Evolutionary conservation across 2,329 filamentous ascomycete species (phyloP).

Genomic region (Cladosporium sp.): DNA sequence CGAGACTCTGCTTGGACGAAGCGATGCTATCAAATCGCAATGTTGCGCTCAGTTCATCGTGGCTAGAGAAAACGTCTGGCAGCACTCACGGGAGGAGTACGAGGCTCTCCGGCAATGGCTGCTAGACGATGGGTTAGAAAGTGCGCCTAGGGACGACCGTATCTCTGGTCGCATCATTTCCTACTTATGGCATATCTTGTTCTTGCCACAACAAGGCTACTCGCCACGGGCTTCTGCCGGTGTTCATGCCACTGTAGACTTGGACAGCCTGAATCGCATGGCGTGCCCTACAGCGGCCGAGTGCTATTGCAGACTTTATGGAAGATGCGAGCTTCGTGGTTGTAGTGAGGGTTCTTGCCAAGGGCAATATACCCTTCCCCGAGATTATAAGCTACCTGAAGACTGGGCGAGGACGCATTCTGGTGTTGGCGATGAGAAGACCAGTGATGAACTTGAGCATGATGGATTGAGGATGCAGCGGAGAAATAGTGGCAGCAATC

Average conservation of each 20-base stretch:
- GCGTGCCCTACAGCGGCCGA: slow-evolving; percentile 36
- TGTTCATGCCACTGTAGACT: slow-evolving; percentile 25
- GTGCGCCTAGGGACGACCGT: slow-evolving; percentile 38
- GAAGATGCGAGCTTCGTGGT: slow-evolving; percentile 30
- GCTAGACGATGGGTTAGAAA: slow-evolving; percentile 33
- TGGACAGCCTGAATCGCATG: slow-evolving; percentile 35
- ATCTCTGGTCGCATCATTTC: slow-evolving; percentile 41
- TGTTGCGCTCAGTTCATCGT: slow-evolving; percentile 57
- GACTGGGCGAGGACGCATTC: slow-evolving; percentile 7
- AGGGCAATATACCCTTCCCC: slow-evolving; percentile 38
- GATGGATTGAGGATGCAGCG: neutral
- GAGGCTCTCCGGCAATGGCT: slow-evolving; percentile 51
- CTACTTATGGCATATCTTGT: slow-evolving; percentile 48
- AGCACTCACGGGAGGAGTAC: slow-evolving; percentile 48
- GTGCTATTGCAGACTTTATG: slow-evolving; percentile 44
- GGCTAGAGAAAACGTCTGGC: slow-evolving; percentile 43
- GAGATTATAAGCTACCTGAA: slow-evolving; percentile 33
- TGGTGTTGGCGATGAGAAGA: neutral
- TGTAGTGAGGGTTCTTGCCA: slow-evolving; percentile 32
- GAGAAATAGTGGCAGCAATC: neutral
- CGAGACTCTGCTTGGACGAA: slow-evolving; percentile 41
- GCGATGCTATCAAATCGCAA: slow-evolving; percentile 21
- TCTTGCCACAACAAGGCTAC: slow-evolving; percentile 27
- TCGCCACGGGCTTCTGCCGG: neutral
- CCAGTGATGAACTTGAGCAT: neutral